Base-by-base conservation (phyloP, 768 basidiomycete genomes). In the Exsudoporus frostii region DNA sequence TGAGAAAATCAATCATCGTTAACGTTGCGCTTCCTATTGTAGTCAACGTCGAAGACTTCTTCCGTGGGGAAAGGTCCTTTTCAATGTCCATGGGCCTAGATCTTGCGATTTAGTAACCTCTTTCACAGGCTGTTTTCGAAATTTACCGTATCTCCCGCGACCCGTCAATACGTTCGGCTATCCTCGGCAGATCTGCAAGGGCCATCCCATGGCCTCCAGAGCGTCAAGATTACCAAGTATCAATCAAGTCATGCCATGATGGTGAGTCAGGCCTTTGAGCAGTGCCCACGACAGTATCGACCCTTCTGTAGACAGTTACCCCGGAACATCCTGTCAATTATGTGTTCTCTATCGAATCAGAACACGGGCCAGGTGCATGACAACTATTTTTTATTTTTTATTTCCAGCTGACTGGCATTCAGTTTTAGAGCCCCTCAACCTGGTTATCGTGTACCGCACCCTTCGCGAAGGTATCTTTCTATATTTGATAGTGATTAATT, bases 21-120 rank as follows among this genome's bases (percentile, higher is more conserved):
- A 76, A 79, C 14, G 84, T 87, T 7, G 79, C 87, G 0, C 75
- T 98, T 4, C 95, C 96, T 0, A 76, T 99, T 40, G 83, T 88
- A 3, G 90, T 98, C 53, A 97, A 95, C 53, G 96, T 98, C 0
- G 90, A 98, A 70, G 97, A 99, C 67, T 95, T 92, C 70, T 98
- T 98, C 76, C 84, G 96, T 20, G 87, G 88, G 25, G 76, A 82
- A 51, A 85, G 84, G 96, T 93, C 34, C 7, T 13, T 30, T 50
- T 37, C 32, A 22, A 5, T 7, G 22, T 47, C 53, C 51, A 24
- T 49, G 37, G 20, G 44, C 33, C 41, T 29, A 52, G 45, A 36
- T 53, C 3, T 20, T 39, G 34, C 38, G 42, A n/a, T 34, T 19
- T 33, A 44, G 33, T 45, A 29, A 56, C 41, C 15, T 20, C 38